A percentile compares a stretch with the other conserved stretches of the same genome.
These are phyloP conservation scores for Eucalyptus pauciflora DNA, from an alignment of 345 rosid genomes.

Conservation along the genomic window DNA sequence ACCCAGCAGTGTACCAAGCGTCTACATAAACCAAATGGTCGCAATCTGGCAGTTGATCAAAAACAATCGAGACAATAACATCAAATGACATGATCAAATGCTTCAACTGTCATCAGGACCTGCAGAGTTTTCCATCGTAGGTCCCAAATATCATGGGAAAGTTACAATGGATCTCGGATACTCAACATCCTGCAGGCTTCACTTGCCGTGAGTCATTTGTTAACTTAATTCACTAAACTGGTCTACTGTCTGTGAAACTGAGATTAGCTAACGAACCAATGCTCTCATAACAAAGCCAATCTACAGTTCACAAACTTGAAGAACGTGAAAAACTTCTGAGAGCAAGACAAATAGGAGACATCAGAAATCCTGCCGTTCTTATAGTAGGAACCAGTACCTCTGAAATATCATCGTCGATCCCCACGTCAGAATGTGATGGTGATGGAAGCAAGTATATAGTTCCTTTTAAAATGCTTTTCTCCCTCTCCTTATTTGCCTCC, in stretches of 20 bases:
- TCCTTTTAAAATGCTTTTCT: constrained; percentile 72
- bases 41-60: not conserved
- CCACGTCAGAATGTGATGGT: constrained; percentile 54
- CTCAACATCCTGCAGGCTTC: not conserved
- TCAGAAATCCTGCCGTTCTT: not conserved
- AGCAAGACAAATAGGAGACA: not conserved
- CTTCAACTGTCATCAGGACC: not conserved
- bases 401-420: constrained; percentile 60
- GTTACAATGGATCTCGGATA: not conserved
- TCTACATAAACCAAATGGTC: not conserved
- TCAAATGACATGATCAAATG: not conserved
- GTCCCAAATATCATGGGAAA: not conserved
- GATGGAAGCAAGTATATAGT: constrained; percentile 45
- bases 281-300: not conserved
- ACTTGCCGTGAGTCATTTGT: not conserved
- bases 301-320: not conserved
- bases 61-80: not conserved
- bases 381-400: constrained; percentile 40
- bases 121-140: not conserved
- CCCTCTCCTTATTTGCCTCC: constrained; percentile 86
- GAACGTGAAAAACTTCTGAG: not conserved
- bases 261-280: not conserved
- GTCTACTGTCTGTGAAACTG: not conserved
- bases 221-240: not conserved
- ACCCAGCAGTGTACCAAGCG: not conserved